Conservation (phyloP, 345 rosid species). For the Ceriops decandra region DNA sequence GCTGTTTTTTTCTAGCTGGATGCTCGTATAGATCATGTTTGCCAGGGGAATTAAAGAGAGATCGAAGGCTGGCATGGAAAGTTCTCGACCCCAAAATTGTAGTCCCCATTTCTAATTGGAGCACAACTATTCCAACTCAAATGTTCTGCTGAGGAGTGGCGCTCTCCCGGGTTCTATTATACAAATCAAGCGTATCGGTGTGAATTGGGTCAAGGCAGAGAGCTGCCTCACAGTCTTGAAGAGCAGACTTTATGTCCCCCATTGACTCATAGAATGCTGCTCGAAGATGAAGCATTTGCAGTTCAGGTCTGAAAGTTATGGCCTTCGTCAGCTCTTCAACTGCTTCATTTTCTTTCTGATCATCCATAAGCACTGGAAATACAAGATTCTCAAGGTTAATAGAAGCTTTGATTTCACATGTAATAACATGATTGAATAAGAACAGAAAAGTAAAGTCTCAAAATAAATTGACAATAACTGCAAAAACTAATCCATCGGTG, state of each 20-base stretch:
- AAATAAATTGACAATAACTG: neutral
- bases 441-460: neutral
- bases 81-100: neutral
- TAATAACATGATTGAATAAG: neutral
- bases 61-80: neutral
- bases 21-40: neutral
- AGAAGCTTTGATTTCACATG: neutral
- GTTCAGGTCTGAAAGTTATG: constrained; percentile 78
- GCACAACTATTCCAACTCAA: constrained; percentile 16
- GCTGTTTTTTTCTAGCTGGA: neutral
- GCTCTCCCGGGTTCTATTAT: constrained; percentile 52
- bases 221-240: constrained; percentile 85
- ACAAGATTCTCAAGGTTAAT: constrained; percentile 14
- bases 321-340: constrained; percentile 84
- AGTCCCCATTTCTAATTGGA: neutral
- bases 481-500: neutral
- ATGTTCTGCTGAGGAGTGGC: constrained; percentile 33
- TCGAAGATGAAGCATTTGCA: constrained; percentile 89
- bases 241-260: constrained; percentile 56
- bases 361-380: constrained; percentile 83
- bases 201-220: constrained; percentile 85
- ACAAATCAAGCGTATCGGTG: constrained; percentile 65
- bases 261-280: constrained; percentile 88
- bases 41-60: neutral
- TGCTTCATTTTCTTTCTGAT: constrained; percentile 78